Percentiles rank a stretch among this genome's conserved stretches.
Evolutionary conservation across 805 yeast genomes (phyloP).

Genomic region (Metschnikowia peoriensis): DNA sequence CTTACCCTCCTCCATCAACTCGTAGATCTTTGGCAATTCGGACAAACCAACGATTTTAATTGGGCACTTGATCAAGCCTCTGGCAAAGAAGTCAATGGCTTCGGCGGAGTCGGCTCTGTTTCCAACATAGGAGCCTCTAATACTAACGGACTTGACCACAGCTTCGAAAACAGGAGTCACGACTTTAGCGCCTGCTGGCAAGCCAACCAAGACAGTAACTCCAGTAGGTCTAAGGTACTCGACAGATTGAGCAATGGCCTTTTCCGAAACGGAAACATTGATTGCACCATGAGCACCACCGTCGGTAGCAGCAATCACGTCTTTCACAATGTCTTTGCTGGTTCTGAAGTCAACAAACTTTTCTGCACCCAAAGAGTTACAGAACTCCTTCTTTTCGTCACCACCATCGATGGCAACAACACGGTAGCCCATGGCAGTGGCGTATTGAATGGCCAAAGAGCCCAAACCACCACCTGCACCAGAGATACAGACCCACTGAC

Average conservation of each 20-base stretch:
- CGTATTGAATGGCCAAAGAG: conserved; percentile 72
- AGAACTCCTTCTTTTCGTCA: conserved; percentile 52
- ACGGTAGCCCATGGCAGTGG: conserved; percentile 68
- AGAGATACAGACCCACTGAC: conserved; percentile 72
- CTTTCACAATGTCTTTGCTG: conserved; percentile 50
- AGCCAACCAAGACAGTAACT: conserved; percentile 44
- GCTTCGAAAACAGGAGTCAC: conserved; percentile 38
- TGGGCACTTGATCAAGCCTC: conserved; percentile 44
- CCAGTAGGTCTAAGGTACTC: conserved; percentile 40
- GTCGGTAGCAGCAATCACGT: conserved; percentile 44
- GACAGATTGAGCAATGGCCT: conserved; percentile 47
- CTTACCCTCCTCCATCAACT: conserved; percentile 42
- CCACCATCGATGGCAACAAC: conserved; percentile 76
- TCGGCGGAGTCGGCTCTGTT: conserved; percentile 47
- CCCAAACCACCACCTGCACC: conserved; percentile 88
- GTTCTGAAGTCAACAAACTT: conserved; percentile 57
- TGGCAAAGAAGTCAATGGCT: conserved; percentile 43
- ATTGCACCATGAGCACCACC: conserved; percentile 60
- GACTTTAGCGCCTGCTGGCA: conserved; percentile 46
- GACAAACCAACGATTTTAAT: conserved; percentile 42
- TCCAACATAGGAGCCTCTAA: conserved; percentile 45
- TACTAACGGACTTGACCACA: conserved; percentile 39
- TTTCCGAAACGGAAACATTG: conserved; percentile 52
- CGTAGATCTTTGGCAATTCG: conserved; percentile 38
- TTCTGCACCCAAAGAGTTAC: conserved; percentile 62